Conservation (phyloP, 768 basidiomycete genomes). For the Amanita phalloides region DNA sequence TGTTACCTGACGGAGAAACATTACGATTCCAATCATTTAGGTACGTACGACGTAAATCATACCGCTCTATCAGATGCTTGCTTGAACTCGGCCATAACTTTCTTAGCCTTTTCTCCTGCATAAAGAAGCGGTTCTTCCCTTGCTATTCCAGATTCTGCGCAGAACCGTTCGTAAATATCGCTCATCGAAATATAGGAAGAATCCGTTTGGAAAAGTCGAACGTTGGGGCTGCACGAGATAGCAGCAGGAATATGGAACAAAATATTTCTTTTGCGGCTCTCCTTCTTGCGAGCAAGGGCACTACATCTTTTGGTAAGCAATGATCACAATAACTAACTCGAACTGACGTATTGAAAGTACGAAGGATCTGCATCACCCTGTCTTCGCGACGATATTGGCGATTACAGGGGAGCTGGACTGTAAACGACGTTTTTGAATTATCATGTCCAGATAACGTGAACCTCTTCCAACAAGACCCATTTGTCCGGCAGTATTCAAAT, state of each 20-base stretch:
- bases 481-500: constrained; percentile 82
- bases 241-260: constrained; percentile 86
- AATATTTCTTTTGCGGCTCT: constrained; percentile 85
- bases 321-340: not conserved
- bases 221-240: constrained; percentile 70
- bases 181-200: constrained; percentile 84
- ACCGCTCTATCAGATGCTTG: constrained; percentile 37
- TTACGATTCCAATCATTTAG: not conserved
- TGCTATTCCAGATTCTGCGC: constrained; percentile 59
- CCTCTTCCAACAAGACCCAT: constrained; percentile 81
- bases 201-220: constrained; percentile 86
- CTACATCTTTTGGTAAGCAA: constrained; percentile 26
- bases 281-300: constrained; percentile 78
- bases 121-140: constrained; percentile 85
- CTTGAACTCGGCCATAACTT: constrained; percentile 51
- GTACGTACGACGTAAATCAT: constrained; percentile 1
- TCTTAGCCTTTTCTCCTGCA: constrained; percentile 76
- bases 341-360: constrained; percentile 85
- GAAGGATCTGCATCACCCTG: constrained; percentile 80
- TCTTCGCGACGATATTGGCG: constrained; percentile 89
- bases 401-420: constrained; percentile 80
- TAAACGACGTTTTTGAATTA: constrained; percentile 81
- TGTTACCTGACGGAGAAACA: constrained; percentile 29
- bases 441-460: constrained; percentile 88
- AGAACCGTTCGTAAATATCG: constrained; percentile 91